These are phyloP conservation scores for Entomortierella parvispora DNA, from an alignment of 192 early-diverging fungal genomes.

Conservation along the genomic window DNA sequence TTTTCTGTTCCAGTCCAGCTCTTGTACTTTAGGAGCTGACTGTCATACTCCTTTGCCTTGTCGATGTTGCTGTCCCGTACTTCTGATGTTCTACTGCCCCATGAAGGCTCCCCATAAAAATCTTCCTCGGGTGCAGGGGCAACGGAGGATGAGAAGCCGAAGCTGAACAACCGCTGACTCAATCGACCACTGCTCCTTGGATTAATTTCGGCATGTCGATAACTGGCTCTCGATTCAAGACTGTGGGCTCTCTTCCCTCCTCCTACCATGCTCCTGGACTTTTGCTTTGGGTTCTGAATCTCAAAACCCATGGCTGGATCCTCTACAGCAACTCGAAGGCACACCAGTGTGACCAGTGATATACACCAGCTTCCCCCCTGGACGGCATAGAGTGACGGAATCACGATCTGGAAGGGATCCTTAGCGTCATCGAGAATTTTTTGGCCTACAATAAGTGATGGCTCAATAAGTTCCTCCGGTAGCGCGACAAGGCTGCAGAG, in stretches of 20 bases:
- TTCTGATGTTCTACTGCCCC: not conserved
- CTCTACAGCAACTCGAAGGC: not conserved
- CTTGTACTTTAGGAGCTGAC: too few relatives aligned
- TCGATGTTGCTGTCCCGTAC: not conserved
- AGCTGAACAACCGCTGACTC: conserved; percentile 20
- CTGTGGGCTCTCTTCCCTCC: conserved; percentile 2
- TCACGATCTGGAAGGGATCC: conserved; percentile 9
- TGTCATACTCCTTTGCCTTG: conserved; percentile 2
- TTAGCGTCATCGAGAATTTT: conserved; percentile 7
- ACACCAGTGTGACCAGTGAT: conserved; percentile 12
- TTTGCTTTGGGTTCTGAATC: conserved; percentile 20
- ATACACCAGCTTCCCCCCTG: conserved; percentile 20
- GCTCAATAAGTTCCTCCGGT: conserved; percentile 14
- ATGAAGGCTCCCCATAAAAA: not conserved
- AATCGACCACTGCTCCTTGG: not conserved
- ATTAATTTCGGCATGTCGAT: not conserved
- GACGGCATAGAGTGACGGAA: conserved; percentile 18
- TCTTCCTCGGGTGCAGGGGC: conserved; percentile 2
- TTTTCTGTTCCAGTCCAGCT: not conserved
- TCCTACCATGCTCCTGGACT: not conserved
- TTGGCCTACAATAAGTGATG: conserved; percentile 19
- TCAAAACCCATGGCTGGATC: conserved; percentile 28
- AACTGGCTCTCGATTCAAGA: not conserved
- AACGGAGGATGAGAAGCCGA: conserved; percentile 5
- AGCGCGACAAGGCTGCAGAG: conserved; percentile 11